Evolutionary conservation across 148 eudicot species (phyloP), one percentile per base, ranked within the genome.

Genomic region (Rhododendron mucronatum): DNA sequence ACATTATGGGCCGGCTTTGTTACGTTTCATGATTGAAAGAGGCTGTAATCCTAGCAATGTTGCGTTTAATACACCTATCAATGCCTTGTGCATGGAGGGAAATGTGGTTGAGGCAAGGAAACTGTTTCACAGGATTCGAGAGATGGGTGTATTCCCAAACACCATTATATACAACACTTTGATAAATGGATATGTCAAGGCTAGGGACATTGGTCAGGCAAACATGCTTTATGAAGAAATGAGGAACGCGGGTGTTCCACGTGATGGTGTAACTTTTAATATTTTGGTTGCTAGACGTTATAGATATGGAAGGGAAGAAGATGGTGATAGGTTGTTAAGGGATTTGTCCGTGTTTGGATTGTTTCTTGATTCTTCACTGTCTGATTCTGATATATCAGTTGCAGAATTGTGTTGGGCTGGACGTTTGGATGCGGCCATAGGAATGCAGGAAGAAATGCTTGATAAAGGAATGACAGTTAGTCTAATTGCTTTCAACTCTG

Each of bases 151-250:
- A 47, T 67, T 28, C 74, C 94, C 93, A 28, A 92, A 82, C 87
- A 91, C 94, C 50, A 75, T 73, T 13, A 86, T 90, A 59, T 92
- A 95, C 85, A 97, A 97, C 84, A 89, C 93, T 41, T 81, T 97
- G 76, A 92, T 97, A 81, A 91, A 93, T 87, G 99, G 99, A 48
- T 97, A 92, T 91, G 96, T 93, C 59, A 95, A 95, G 88, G 93
- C 96, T 83, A 91, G 93, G 88, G 91, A 93, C 80, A 90, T 97
- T 67, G 89, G 50, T 89, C 79, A 88, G 83, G 99, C 99, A 55
- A 88, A 85, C 63, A 82, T 86, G 85, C 93, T 97, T 87, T 94
- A 92, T 86, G 91, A 88, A 73, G 95, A 92, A 87, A 95, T 97
- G 99, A 91, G 87, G 85, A 90, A 59, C 15, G 90, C 88, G 45